These are phyloP conservation scores for Backusella psychrophila DNA, from an alignment of 192 early-diverging fungal genomes.

Conservation along the genomic window DNA sequence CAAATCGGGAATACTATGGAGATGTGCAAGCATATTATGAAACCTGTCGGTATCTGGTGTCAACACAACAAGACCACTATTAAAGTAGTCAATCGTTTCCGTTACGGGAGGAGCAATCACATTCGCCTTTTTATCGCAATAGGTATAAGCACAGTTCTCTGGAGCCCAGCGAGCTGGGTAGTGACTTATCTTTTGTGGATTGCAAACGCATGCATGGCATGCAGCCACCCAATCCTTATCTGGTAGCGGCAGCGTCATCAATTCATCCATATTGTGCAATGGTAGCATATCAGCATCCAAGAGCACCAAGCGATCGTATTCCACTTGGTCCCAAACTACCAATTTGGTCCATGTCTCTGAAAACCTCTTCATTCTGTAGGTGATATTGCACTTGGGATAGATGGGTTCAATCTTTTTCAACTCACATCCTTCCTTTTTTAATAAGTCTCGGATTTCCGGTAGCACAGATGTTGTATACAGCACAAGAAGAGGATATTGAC, in stretches of 20 bases:
- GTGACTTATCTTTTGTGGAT: conserved; percentile 31
- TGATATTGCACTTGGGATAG: conserved; percentile 5
- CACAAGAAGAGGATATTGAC: conserved; percentile 33
- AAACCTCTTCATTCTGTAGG: conserved; percentile 25
- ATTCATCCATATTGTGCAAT: conserved; percentile 58
- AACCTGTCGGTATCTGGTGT: conserved; percentile 30
- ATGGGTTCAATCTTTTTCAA: conserved; percentile 23
- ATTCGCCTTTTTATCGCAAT: neutral
- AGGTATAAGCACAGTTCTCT: conserved; percentile 39
- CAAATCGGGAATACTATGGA: conserved; percentile 16
- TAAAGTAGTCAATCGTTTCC: conserved; percentile 39
- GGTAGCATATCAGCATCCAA: conserved; percentile 74
- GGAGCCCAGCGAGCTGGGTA: conserved; percentile 44
- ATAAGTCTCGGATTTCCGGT: neutral
- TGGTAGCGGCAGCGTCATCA: conserved; percentile 48
- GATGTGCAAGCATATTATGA: conserved; percentile 18
- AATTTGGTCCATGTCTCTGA: conserved; percentile 61
- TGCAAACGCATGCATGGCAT: conserved; percentile 47
- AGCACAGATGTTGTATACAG: conserved; percentile 22
- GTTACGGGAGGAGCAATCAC: conserved; percentile 4
- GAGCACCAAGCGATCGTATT: conserved; percentile 55
- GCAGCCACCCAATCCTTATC: conserved; percentile 37
- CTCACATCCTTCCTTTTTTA: conserved; percentile 10
- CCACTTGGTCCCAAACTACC: conserved; percentile 57
- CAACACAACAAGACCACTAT: conserved; percentile 48